Percentiles rank a stretch among this genome's conserved stretches.
phyloP scores from a whole-genome alignment of 2,329 filamentous ascomycete species.

The Penicillium sp. region DNA sequence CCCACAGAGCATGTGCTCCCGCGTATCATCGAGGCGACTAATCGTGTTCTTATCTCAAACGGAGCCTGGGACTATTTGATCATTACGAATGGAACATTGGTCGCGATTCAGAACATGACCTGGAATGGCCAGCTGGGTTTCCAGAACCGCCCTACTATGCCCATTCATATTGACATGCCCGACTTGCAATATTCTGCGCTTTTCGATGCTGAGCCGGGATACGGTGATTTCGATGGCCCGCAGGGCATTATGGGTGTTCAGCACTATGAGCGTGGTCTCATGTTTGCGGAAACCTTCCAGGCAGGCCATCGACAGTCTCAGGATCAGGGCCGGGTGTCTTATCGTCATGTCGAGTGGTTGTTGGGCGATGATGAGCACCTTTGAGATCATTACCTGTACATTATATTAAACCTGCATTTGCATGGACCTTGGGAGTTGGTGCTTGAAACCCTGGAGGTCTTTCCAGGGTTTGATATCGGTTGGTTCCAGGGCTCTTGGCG shows the following conservation, averaged over 20 bases:
- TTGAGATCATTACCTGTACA: neutral
- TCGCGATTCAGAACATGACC: slow-evolving; percentile 81
- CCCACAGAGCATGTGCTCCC: slow-evolving; percentile 52
- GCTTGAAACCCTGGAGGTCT: too few species aligned
- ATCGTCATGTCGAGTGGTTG: slow-evolving; percentile 61
- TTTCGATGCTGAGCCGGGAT: slow-evolving; percentile 55
- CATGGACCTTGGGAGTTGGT: too few species aligned
- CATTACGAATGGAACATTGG: slow-evolving; percentile 68
- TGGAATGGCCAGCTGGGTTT: slow-evolving; percentile 75
- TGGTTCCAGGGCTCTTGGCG: too few species aligned
- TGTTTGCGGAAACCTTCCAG: slow-evolving; percentile 57
- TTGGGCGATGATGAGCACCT: slow-evolving; percentile 14
- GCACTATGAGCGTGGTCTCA: slow-evolving; percentile 75
- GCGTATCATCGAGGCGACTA: slow-evolving; percentile 53
- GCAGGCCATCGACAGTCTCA: slow-evolving; percentile 53
- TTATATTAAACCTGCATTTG: neutral
- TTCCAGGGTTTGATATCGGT: too few species aligned
- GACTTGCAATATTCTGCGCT: slow-evolving; percentile 59
- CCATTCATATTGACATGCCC: slow-evolving; percentile 33
- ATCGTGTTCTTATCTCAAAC: slow-evolving; percentile 74
- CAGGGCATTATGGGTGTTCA: slow-evolving; percentile 69
- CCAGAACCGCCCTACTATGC: slow-evolving; percentile 62
- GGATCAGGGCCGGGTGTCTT: slow-evolving; percentile 68
- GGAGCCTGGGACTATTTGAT: slow-evolving; percentile 73
- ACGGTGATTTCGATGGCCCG: slow-evolving; percentile 65